Percentiles rank a stretch among this genome's conserved stretches.
Evolutionary conservation across 2,329 filamentous ascomycete genomes (phyloP).

Genomic region (Lachnellula arida): DNA sequence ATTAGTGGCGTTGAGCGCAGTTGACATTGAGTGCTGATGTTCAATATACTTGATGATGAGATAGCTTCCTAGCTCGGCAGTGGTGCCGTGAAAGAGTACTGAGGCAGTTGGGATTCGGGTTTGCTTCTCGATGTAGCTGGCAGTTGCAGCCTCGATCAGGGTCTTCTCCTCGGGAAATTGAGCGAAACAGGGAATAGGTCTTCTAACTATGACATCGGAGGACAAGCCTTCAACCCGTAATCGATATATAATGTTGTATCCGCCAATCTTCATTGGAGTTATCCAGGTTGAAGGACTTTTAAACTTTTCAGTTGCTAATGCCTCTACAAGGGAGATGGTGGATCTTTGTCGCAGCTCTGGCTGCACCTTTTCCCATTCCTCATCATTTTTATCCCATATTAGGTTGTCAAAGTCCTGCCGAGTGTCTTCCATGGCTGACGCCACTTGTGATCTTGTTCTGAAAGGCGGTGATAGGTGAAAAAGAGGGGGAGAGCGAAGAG

Average conservation of each 20-base stretch:
- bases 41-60: conserved; percentile 9
- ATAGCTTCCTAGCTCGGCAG: conserved; percentile 10
- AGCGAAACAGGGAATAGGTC: conserved; percentile 4
- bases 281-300: conserved; percentile 1
- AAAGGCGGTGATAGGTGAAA: neutral
- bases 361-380: conserved; percentile 1
- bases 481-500: no score
- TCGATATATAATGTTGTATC: conserved; percentile 17
- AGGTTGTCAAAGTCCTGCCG: conserved; percentile 4
- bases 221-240: conserved; percentile 14
- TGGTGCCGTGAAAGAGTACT: conserved; percentile 6
- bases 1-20: conserved; percentile 28
- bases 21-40: conserved; percentile 32
- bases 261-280: conserved; percentile 13
- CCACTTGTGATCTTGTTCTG: neutral
- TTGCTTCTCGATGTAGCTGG: conserved; percentile 4
- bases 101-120: conserved; percentile 10
- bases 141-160: conserved; percentile 5
- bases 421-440: neutral
- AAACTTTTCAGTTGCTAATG: conserved; percentile 3
- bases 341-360: neutral
- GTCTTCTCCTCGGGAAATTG: conserved; percentile 13
- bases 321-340: neutral
- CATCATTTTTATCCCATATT: conserved; percentile 3
- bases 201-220: conserved; percentile 3